Conservation (phyloP, 148 eudicot genomes). For the Chenopodium berlandieri region DNA sequence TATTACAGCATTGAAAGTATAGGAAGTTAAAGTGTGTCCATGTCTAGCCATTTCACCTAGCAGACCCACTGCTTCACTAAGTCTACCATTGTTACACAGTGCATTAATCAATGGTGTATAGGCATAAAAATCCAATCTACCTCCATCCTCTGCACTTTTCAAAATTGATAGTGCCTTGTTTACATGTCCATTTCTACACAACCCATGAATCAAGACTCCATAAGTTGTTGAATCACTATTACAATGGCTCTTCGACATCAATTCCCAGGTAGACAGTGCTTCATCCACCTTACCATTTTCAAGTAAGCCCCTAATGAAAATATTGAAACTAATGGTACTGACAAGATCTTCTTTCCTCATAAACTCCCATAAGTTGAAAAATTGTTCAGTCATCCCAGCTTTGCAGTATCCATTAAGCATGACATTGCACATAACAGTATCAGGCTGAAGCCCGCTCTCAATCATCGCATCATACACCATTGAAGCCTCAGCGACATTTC, state of each 20-base stretch:
- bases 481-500: constrained; percentile 57
- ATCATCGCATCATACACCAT: constrained; percentile 54
- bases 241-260: constrained; percentile 36
- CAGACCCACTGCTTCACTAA: constrained; percentile 56
- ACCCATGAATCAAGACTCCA: constrained; percentile 64
- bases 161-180: constrained; percentile 57
- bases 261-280: constrained; percentile 60
- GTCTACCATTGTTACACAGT: constrained; percentile 51
- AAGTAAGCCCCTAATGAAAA: constrained; percentile 61
- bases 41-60: constrained; percentile 39
- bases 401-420: constrained; percentile 73
- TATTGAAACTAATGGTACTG: constrained; percentile 59
- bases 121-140: constrained; percentile 44
- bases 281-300: constrained; percentile 56
- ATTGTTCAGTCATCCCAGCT: constrained; percentile 44
- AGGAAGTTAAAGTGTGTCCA: constrained; percentile 53
- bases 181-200: constrained; percentile 58
- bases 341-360: constrained; percentile 54
- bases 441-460: constrained; percentile 51
- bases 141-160: constrained; percentile 43
- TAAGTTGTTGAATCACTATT: constrained; percentile 59
- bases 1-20: constrained; percentile 62
- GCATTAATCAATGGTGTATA: constrained; percentile 66
- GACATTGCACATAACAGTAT: constrained; percentile 57
- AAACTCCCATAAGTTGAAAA: constrained; percentile 58